Base-by-base conservation (phyloP, 345 rosid genomes). In the Ceriops decandra region DNA sequence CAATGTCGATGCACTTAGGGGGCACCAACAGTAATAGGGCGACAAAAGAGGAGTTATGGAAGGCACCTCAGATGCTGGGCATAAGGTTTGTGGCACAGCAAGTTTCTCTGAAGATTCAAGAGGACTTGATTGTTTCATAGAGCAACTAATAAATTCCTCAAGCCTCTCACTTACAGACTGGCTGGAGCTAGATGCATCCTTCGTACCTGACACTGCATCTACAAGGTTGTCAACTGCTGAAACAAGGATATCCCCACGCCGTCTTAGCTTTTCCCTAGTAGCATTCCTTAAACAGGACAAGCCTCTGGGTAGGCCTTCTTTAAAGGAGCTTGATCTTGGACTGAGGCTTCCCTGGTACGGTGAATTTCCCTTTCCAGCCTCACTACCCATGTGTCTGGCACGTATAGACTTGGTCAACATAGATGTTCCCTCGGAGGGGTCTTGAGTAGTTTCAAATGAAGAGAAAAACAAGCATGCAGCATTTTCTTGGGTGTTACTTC, bases 11-110 rank as follows among this genome's bases (percentile, higher is more conserved):
- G 85, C 62, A 75, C 80, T 85, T 24, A 81, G 83, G 31, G 98
- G 96, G 63, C 99, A 95, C 96, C 96, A 89, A 71, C 97, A 90
- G 77, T 92, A 95, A 71, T 87, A 82, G 9, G 99, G 99, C 60
- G 99, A 81, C 74, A 85, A 82, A 7, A 84, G 75, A 28, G 93
- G 86, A 57, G 72, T 76, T 13, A 70, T 35, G 32, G 85, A 69
- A 59, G 91, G 68, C 42, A 72, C 80, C 15, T 74, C 84, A 27
- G 86, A 75, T 22, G 70, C 71, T 5, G 82, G 73, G 42, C 77
- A 71, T 38, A 76, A 31, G 57, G 76, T n/a, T 22, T 74, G 64
- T 0, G 89, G 83, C 19, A 56, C 38, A 16, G 79, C 58, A 51
- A 85, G 35, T 52, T 84, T 77, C 58, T 79, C 85, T 4, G 72